Base-by-base conservation (phyloP, 768 basidiomycete species). In the Mrakia gelida region DNA sequence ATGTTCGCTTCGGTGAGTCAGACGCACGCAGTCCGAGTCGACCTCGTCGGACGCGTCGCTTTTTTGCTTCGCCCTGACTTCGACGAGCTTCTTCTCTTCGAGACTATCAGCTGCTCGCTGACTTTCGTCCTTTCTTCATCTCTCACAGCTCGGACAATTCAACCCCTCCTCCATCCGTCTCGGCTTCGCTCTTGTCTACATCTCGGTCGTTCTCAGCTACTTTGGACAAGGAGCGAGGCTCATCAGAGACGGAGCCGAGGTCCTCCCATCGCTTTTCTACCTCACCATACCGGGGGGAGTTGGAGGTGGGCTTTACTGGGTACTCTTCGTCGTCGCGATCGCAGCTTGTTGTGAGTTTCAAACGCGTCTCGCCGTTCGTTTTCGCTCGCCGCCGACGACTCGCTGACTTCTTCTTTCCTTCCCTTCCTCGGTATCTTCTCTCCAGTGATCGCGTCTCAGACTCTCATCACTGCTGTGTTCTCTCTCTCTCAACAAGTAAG, bases 211-310 rank as follows among this genome's bases (percentile, higher is more conserved):
- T 0, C 85, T 92, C 0, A 88, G 89, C 11, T 92, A 92, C 81
- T 88, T 92, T 23, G 91, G 91, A 1, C 91, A 92, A 84, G 91
- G 91, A 18, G 89, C 91, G 16, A 86, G 45, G 3, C 83, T 92
- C 52, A 88, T 91, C 76, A 75, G 80, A 4, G 86, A 89, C 76
- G 88, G 88, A 6, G 86, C 86, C 30, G 80, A 70, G 0, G 87
- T 90, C n/a, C 81, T 91, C 4, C 21, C 80, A 0, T 89, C 90
- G 80, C 84, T 91, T 4, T 91, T 92, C 82, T 91, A 91, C 84
- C 84, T 85, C 0, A 86, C 89, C 3, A 91, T 92, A 65, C 91
- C 91, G 0, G 91, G 90, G 0, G 83, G 85, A 0, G 76, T 78
- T 6, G 87, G 87, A 74, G 88, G 89, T 0, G 84, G 85, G 0